Percentiles rank a stretch among this genome's conserved stretches.
Evolutionary conservation across 805 yeast species (phyloP).

Genomic region (Citeromyces nyonsensis): DNA sequence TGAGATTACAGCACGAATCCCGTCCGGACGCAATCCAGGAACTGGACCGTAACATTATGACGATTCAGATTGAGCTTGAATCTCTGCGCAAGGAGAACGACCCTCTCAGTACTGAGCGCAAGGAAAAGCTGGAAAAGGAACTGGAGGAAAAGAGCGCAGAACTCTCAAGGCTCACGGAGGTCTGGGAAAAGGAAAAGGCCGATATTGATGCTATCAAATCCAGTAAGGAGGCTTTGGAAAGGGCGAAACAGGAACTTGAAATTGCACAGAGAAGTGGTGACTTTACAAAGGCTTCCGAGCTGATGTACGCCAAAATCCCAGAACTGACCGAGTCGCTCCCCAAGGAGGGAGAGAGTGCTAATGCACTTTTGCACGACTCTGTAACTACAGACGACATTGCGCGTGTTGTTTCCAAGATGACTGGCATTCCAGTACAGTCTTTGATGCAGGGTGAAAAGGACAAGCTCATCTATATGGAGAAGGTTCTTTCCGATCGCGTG

Average conservation of each 20-base stretch:
- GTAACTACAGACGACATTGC: constrained; percentile 94
- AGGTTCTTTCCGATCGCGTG: constrained; percentile 58
- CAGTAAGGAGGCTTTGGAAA: constrained; percentile 73
- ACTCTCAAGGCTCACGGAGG: constrained; percentile 50
- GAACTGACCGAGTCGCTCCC: constrained; percentile 51
- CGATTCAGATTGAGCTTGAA: constrained; percentile 88
- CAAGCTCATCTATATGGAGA: constrained; percentile 77
- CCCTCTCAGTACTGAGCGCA: constrained; percentile 65
- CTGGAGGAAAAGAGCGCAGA: constrained; percentile 50
- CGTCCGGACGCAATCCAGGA: constrained; percentile 91
- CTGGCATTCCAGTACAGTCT: constrained; percentile 88
- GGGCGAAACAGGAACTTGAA: constrained; percentile 72
- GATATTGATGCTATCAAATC: constrained; percentile 65
- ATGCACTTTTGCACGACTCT: constrained; percentile 62
- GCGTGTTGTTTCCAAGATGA: constrained; percentile 80
- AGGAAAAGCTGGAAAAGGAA: constrained; percentile 55
- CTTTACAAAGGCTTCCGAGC: constrained; percentile 76
- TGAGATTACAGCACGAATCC: constrained; percentile 89
- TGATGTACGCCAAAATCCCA: constrained; percentile 82
- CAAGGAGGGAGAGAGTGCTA: constrained; percentile 10
- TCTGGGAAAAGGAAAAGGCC: constrained; percentile 77
- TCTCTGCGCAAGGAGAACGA: constrained; percentile 89
- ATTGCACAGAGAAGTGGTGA: constrained; percentile 73
- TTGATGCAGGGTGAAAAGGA: constrained; percentile 92
- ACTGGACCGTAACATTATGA: constrained; percentile 80